phyloP scores from a whole-genome alignment of 2,329 filamentous ascomycete species.

The Apiospora arundinis region DNA sequence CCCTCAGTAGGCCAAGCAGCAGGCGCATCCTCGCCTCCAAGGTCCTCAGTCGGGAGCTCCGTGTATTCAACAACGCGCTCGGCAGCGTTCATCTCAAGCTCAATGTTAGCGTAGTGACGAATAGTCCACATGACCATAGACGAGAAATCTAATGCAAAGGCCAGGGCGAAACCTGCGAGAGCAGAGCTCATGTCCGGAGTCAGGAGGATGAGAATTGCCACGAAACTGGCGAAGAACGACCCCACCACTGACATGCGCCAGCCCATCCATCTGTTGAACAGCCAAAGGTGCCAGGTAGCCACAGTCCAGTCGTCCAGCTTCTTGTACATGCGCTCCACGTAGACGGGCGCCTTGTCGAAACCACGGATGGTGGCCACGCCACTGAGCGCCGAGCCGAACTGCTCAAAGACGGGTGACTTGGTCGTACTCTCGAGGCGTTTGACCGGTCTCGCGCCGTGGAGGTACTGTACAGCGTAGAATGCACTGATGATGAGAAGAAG shows the following conservation, averaged over 20 bases:
- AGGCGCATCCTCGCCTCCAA: conserved; percentile 65
- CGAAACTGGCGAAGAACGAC: conserved; percentile 69
- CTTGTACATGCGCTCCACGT: conserved; percentile 72
- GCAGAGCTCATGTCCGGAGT: conserved; percentile 69
- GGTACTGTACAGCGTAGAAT: conserved; percentile 66
- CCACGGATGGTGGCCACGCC: conserved; percentile 79
- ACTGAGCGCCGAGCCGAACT: conserved; percentile 74
- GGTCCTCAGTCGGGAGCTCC: conserved; percentile 69
- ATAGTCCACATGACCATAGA: conserved; percentile 65
- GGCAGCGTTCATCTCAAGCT: conserved; percentile 80
- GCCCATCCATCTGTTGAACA: conserved; percentile 79
- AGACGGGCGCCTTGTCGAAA: conserved; percentile 71
- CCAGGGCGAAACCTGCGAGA: conserved; percentile 76
- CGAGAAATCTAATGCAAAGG: conserved; percentile 75
- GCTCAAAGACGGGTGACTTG: conserved; percentile 82
- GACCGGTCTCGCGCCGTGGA: conserved; percentile 74
- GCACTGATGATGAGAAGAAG: conserved; percentile 63
- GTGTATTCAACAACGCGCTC: conserved; percentile 80
- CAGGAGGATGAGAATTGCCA: conserved; percentile 68
- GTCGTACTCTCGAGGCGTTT: conserved; percentile 79
- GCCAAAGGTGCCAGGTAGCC: conserved; percentile 71
- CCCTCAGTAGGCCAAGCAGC: conserved; percentile 80
- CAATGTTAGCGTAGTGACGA: conserved; percentile 71
- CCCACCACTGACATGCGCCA: conserved; percentile 75
- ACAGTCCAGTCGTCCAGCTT: conserved; percentile 72